A percentile compares a stretch with the other conserved stretches of the same genome.
phyloP scores from a whole-genome alignment of 2,329 filamentous ascomycete genomes.

The Colletotrichum spaethianum region DNA sequence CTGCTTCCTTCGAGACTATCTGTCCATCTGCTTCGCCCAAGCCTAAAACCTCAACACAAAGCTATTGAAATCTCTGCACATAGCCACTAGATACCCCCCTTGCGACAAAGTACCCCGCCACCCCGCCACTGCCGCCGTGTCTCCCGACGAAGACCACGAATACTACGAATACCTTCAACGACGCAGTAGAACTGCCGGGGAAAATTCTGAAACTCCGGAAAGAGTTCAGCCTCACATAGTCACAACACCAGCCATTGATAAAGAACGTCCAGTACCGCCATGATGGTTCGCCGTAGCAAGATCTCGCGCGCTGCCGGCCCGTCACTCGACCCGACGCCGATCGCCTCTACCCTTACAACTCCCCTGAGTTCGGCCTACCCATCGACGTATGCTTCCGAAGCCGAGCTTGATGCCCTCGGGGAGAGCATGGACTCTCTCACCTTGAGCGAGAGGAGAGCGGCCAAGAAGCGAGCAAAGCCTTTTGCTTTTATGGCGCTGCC shows the following conservation, averaged over 20 bases:
- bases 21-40: slow-evolving; percentile 24
- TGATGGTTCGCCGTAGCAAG: slow-evolving; percentile 47
- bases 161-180: background rate
- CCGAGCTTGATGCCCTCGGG: slow-evolving; percentile 58
- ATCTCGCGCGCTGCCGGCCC: slow-evolving; percentile 50
- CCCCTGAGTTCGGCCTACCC: slow-evolving; percentile 54
- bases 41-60: background rate
- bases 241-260: background rate
- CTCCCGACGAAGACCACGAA: slow-evolving; percentile 13
- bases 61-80: slow-evolving; percentile 37
- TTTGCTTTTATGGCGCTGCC: slow-evolving; percentile 79
- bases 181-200: no score
- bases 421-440: slow-evolving; percentile 58
- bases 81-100: slow-evolving; percentile 25
- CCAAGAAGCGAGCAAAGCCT: slow-evolving; percentile 50
- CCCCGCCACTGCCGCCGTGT: slow-evolving; percentile 27
- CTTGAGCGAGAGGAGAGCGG: slow-evolving; percentile 47
- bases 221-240: no score
- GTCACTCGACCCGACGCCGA: slow-evolving; percentile 37
- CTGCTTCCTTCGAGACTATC: slow-evolving; percentile 49
- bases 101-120: slow-evolving; percentile 25
- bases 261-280: background rate
- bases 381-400: slow-evolving; percentile 55
- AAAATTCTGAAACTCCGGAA: background rate
- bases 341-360: slow-evolving; percentile 51